Evolutionary conservation across 257 asterid species (phyloP).

Genomic region (Misopates orontium): DNA sequence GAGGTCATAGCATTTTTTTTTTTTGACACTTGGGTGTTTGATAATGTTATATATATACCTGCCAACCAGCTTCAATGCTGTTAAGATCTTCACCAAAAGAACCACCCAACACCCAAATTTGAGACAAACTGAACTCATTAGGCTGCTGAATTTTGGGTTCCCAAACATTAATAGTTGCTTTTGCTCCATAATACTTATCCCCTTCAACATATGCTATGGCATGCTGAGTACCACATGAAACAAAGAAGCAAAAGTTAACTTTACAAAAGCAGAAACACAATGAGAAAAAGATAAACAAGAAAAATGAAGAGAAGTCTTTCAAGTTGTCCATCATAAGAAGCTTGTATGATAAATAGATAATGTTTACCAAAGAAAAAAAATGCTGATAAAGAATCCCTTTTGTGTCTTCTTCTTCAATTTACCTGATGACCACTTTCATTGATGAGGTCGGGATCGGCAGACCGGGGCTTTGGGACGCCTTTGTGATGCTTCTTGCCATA

Average conservation of each 20-base stretch:
- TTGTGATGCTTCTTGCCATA: slow-evolving; percentile 74
- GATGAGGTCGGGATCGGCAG: slow-evolving; percentile 69
- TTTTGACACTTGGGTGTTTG: not conserved
- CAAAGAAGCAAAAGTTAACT: slow-evolving; percentile 3
- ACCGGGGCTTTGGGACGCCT: slow-evolving; percentile 65
- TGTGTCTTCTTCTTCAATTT: slow-evolving; percentile 16
- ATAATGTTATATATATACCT: slow-evolving; percentile 45
- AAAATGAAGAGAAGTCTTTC: not conserved
- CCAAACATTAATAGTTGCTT: slow-evolving; percentile 85
- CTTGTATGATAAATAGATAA: no score
- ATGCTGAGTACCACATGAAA: slow-evolving; percentile 51
- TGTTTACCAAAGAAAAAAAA: slow-evolving; percentile 3
- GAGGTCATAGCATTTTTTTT: not conserved
- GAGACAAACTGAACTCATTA: slow-evolving; percentile 83
- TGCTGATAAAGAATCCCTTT: slow-evolving; percentile 16
- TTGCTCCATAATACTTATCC: slow-evolving; percentile 72
- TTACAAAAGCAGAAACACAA: slow-evolving; percentile 10
- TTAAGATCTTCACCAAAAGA: slow-evolving; percentile 85
- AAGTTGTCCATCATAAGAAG: no score
- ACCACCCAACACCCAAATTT: slow-evolving; percentile 86
- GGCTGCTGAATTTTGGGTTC: slow-evolving; percentile 83
- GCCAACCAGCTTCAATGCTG: slow-evolving; percentile 97
- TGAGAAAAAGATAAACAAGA: slow-evolving; percentile 13
- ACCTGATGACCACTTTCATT: slow-evolving; percentile 90
- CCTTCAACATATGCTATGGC: slow-evolving; percentile 90